Evolutionary conservation across 2,329 filamentous ascomycete genomes (phyloP), one percentile per base, ranked within the genome.

Genomic region (Niveomyces coronatus): DNA sequence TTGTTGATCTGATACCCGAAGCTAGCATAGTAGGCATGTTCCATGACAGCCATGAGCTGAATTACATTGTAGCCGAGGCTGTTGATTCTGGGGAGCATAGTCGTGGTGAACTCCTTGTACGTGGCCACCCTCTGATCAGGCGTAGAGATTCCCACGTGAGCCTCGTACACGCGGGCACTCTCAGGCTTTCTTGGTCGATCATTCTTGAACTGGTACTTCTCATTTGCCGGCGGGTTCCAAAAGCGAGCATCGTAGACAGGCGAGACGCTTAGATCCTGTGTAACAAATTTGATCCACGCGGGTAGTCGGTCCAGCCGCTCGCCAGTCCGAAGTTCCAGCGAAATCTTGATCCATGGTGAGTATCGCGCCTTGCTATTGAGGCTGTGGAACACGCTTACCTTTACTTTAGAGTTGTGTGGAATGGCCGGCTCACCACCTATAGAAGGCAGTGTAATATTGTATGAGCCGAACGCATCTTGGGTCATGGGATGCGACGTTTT

Each of bases 1-100:
- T 84, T 95, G 68, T 96, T 98, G 64, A 98, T 78, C 62, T 98
- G 91, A 61, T 98, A 98, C 32, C 91, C 91, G 53, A 98, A 98
- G 55, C 89, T 96, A 52, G 91, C 91, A 58, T 98, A 98, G 70
- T 98, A 98, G 35, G 91, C 91, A 62, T 98, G 91, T 58, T 98
- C 91, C 89, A 98, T 98, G 55, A 98, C 73, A 31, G 91, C 91
- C 91, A 98, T 98, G 46, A 98, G 71, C 58, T 98, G 91, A 49
- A 98, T 96, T 39, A 88, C 84, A 56, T 98, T 96, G 68, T 98
- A 98, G 28, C 89, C 91, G 30, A 96, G 69, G 46, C 78, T 68
- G 55, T 88, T 82, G 64, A 98, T 96, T 41, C 89, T 77, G 13
- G 89, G 88, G 7, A 98, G 74, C 72, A 94, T 87, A 58, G 85